Evolutionary conservation across 495 filamentous ascomycete genomes (phyloP), one percentile per base, ranked within the genome.

Genomic region (Podospora pseudopauciseta): DNA sequence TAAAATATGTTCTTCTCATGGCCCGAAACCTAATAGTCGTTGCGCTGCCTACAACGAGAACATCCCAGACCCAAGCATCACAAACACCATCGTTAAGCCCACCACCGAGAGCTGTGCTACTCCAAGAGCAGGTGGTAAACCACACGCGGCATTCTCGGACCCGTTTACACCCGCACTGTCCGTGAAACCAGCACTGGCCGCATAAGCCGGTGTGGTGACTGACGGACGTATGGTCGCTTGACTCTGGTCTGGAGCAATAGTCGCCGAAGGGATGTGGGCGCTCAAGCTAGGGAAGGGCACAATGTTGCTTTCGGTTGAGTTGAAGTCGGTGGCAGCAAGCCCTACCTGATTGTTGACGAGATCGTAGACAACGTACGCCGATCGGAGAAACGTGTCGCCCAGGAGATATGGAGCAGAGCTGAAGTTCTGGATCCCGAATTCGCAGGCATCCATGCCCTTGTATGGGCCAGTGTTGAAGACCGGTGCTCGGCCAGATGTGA

Each of bases 291-390:
- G 70, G 69, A 87, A 87, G 0, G 82, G 67, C 4, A 87, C 78
- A n/a, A 86, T 68, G 67, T 87, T 83, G 55, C 76, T 85, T 9
- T 77, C 73, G 0, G 90, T 91, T 15, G 90, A 80, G 73, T 97
- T 94, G 83, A 97, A 97, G 56, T 91, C 86, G 7, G 95, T 96
- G 63, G 90, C 88, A 11, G 93, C 95, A 55, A 99, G 78, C 7
- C 85, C 91, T 65, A 99, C 91, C 76, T 94, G 84, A 78, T 97
- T 94, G 78, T 96, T 97, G 44, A 84, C 84, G 5, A 99, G 82
- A 72, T 98, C 95, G 75, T 96, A 98, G 0, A 98, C 96, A 13
- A 97, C 92, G 73, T 98, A 99, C 0, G 94, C 93, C 49, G 90
- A 92, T 67, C 95, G 88, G 13, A 99, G 81, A 81, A 98, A 98